These are phyloP conservation scores for Aspergillus nomiae DNA, from an alignment of 2,329 filamentous ascomycete genomes.

Conservation along the genomic window DNA sequence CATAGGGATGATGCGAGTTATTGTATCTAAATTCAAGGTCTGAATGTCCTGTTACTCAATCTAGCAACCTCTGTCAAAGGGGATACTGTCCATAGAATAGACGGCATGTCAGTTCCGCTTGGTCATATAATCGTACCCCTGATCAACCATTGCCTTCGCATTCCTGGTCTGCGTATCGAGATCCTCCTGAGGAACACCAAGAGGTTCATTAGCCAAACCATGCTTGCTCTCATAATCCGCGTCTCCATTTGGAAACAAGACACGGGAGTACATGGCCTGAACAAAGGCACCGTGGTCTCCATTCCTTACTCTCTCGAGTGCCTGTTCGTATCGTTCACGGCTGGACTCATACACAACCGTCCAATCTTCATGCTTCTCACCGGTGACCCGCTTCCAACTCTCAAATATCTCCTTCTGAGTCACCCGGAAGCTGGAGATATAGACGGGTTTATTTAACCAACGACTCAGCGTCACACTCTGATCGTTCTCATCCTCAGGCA, in stretches of 20 bases:
- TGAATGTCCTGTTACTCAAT: background rate
- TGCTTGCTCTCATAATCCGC: conserved; percentile 42
- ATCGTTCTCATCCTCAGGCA: conserved; percentile 10
- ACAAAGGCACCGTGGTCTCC: conserved; percentile 48
- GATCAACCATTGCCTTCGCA: background rate
- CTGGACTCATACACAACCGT: conserved; percentile 52
- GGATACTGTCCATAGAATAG: background rate
- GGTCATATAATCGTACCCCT: background rate
- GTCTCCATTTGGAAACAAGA: conserved; percentile 51
- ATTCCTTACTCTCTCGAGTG: conserved; percentile 44
- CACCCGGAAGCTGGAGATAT: conserved; percentile 58
- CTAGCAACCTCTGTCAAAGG: background rate
- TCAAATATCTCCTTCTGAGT: conserved; percentile 67
- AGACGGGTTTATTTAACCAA: conserved; percentile 49
- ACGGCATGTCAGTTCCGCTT: background rate
- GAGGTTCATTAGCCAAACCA: conserved; percentile 49
- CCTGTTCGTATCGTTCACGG: conserved; percentile 51
- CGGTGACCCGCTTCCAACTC: conserved; percentile 58
- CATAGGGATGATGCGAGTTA: background rate
- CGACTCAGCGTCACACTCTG: conserved; percentile 33
- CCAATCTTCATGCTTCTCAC: conserved; percentile 63
- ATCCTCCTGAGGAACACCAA: conserved; percentile 60
- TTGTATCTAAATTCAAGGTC: background rate
- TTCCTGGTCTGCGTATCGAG: conserved; percentile 44
- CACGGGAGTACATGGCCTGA: conserved; percentile 55